Base-by-base conservation (phyloP, 2,329 filamentous ascomycete genomes). In the Escovopsis sp. region DNA sequence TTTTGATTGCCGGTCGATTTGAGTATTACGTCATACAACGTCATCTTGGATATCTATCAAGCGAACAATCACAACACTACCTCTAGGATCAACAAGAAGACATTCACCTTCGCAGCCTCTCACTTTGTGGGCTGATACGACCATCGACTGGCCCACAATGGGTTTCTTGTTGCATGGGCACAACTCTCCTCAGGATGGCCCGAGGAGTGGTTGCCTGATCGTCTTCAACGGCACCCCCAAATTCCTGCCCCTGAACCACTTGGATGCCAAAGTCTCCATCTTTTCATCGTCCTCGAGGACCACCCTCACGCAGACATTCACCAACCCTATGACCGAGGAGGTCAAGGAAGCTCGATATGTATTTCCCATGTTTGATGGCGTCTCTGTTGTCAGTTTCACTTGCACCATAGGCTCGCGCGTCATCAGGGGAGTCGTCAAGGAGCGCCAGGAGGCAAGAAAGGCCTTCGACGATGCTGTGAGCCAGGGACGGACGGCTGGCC, bases 341-440 rank as follows among this genome's bases (percentile, higher is more conserved):
- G 48, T 61, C 12, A 48, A 58, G 9, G 59, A 84, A 53, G 68
- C 77, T 12, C 65, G 66, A 12, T 87, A 87, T 55, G 69, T 70
- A 0, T 86, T 87, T 47, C 82, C 82, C 0, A 65, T 87, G 0
- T 83, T 80, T 48, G 79, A 85, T 53, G 81, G 82, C 9, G 77
- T 83, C 12, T 80, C 75, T 6, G 75, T 87, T 1, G 77, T 80
- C 7, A 69, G 65, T 4, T 87, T 86, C 48, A 71, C 66, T 4
- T 85, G 80, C 59, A 72, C 65, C 12, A 67, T 86, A 38, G 77
- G 71, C 32, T 60, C 68, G 30, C 72, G 75, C 18, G 64, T 73
- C 12, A 73, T 84, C 49, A 65, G 65, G 3, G 81, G 82, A 12
- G 57, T 79, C 11, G 80, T 86, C 36, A 78, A 83, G 54, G 75